These are phyloP conservation scores for Helianthus tuberosus DNA, from an alignment of 129 eudicot genomes.

Conservation along the genomic window DNA sequence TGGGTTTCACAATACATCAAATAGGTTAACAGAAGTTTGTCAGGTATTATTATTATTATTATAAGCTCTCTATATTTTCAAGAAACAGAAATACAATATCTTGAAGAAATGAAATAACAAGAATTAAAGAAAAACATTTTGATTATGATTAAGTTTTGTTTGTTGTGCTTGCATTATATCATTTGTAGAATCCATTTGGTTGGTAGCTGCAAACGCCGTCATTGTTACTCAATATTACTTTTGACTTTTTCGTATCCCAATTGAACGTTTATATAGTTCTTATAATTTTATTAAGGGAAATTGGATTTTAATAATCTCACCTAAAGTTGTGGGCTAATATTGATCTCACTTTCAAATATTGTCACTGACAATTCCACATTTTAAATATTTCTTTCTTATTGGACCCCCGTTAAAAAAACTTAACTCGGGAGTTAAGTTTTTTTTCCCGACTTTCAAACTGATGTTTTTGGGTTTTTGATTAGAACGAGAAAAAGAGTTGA, in stretches of 20 bases:
- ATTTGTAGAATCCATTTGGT: neutral
- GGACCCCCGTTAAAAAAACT: too few species aligned
- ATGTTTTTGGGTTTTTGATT: too few species aligned
- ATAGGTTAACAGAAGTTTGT: neutral
- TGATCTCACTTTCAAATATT: too few species aligned
- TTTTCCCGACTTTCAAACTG: too few species aligned
- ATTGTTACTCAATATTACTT: neutral
- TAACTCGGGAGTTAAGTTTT: too few species aligned
- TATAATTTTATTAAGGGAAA: neutral
- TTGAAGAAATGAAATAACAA: slow-evolving; percentile 12
- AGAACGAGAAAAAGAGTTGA: too few species aligned
- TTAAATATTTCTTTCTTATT: too few species aligned
- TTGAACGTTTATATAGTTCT: neutral
- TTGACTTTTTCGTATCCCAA: neutral
- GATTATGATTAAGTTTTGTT: slow-evolving; percentile 10
- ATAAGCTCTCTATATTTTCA: neutral
- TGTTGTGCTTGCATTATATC: neutral
- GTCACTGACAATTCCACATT: too few species aligned
- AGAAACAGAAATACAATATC: slow-evolving; percentile 2
- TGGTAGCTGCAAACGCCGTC: slow-evolving; percentile 2
- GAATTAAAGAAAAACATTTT: neutral
- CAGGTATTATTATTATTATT: neutral
- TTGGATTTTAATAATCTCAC: neutral
- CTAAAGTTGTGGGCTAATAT: too few species aligned
- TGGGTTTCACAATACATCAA: slow-evolving; percentile 26